Percentiles rank a stretch among this genome's conserved stretches.
Evolutionary conservation across 2,329 filamentous ascomycete genomes (phyloP).

Genomic region (Emmonsiellopsis sp.): DNA sequence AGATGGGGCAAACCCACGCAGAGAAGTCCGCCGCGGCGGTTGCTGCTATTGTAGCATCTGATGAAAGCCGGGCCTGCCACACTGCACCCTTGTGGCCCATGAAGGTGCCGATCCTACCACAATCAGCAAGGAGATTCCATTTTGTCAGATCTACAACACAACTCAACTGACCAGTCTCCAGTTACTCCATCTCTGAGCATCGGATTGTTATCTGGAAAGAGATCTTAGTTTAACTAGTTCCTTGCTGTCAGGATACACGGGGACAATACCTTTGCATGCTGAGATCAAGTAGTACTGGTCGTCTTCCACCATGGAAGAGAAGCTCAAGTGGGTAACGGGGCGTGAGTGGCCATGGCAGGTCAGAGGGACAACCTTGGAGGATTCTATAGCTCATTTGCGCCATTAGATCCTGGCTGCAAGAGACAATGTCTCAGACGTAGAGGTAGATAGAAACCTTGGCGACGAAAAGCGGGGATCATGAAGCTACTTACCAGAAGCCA

Average conservation of each 20-base stretch:
- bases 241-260: not conserved
- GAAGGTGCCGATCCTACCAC: conserved; percentile 77
- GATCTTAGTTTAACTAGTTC: conserved; percentile 3
- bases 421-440: too few relatives aligned
- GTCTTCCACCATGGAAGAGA: conserved; percentile 74
- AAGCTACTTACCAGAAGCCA: conserved; percentile 3
- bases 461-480: too few relatives aligned
- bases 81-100: conserved; percentile 97
- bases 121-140: conserved; percentile 1
- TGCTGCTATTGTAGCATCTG: conserved; percentile 78
- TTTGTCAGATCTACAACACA: not conserved
- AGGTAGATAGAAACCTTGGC: too few relatives aligned
- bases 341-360: conserved; percentile 93
- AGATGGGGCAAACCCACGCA: conserved; percentile 52
- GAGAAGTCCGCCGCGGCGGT: conserved; percentile 96
- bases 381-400: conserved; percentile 8
- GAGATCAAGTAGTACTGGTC: conserved; percentile 88
- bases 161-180: conserved; percentile 65
- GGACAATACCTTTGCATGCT: conserved; percentile 66
- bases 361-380: conserved; percentile 54
- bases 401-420: not conserved
- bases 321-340: conserved; percentile 83
- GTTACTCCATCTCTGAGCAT: conserved; percentile 96
- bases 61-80: conserved; percentile 87
- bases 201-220: conserved; percentile 73